Evolutionary conservation across 257 asterid genomes (phyloP), one percentile per base, ranked within the genome.

Genomic region (Nicotiana attenuata): DNA sequence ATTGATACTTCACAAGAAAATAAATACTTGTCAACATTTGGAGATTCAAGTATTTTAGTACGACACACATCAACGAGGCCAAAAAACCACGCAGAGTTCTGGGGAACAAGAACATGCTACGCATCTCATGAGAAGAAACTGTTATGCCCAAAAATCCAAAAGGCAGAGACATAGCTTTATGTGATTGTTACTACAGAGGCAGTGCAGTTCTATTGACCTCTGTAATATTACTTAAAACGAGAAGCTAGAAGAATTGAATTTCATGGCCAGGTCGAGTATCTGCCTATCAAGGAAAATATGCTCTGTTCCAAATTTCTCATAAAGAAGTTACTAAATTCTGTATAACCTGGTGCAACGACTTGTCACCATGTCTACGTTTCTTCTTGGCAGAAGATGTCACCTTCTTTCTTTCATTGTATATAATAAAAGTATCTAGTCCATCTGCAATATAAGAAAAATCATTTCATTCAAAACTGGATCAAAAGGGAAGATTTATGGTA

Each of bases 341-440:
- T 50, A 75, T 33, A 77, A 96, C 99, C 98, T 96, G 99, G 82
- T 92, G 97, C 87, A 96, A 89, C 77, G 92, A 92, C 89, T 87
- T 89, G 68, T 87, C 90, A 68, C 89, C 88, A 76, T 84, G 92
- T 77, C 82, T 84, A 89, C 98, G 92, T 84, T 89, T 94, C 92
- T 91, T 94, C 92, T 96, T 96, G 81, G 99, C 96, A 78, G 99
- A 96, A 80, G 99, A 96, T 57, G 98, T 94, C 85, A 96, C 99
- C 89, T 94, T 96, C 86, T 93, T 87, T 89, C 99, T 90, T 83
- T 96, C 90, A 65, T 93, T 93, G 86, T 92, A 91, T 65, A 94
- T 97, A 77, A 96, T 92, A 84, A 87, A 96, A 83, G 99, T 96
- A 86, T 96, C 99, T 13, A 96, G 92, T 82, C 78, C 88, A 85